phyloP scores from a whole-genome alignment of 768 basidiomycete species.

The Mycena filopes region DNA sequence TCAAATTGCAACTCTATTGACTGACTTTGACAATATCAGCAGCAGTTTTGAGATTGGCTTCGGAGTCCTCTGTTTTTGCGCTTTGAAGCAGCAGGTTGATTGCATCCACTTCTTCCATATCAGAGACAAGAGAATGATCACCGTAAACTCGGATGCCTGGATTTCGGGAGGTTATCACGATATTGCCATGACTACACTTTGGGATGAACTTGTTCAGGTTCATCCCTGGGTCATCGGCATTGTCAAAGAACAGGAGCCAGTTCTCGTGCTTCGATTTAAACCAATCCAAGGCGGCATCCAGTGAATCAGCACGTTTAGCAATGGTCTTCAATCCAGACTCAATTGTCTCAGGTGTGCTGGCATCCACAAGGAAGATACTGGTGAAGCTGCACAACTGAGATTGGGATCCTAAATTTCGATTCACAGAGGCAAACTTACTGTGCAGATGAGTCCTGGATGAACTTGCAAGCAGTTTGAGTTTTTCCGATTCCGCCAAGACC shows the following conservation, averaged over 20 bases:
- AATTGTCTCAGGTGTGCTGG: constrained; percentile 10
- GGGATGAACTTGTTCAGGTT: background rate
- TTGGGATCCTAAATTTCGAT: too few species aligned
- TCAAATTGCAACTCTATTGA: too few species aligned
- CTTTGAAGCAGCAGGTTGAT: too few species aligned
- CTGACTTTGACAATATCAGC: too few species aligned
- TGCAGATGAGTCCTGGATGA: constrained; percentile 1
- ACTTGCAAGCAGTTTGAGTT: constrained; percentile 21
- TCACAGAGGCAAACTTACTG: background rate
- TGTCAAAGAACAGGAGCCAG: constrained; percentile 5
- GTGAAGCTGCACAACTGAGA: constrained; percentile 1
- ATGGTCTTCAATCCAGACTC: constrained; percentile 9
- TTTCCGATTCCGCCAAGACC: constrained; percentile 12
- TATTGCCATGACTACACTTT: background rate
- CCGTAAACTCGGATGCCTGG: background rate
- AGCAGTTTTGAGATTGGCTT: too few species aligned
- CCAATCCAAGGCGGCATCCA: background rate
- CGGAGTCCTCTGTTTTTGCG: too few species aligned
- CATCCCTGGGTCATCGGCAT: background rate
- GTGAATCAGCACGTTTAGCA: background rate
- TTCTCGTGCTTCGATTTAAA: background rate
- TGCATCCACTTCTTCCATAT: too few species aligned
- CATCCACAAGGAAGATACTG: background rate
- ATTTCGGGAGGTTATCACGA: background rate
- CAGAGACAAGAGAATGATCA: too few species aligned